Percentiles rank a stretch among this genome's conserved stretches.
phyloP scores from a whole-genome alignment of 176 grass and related monocot genomes.

The Echinochloa phyllopogon region DNA sequence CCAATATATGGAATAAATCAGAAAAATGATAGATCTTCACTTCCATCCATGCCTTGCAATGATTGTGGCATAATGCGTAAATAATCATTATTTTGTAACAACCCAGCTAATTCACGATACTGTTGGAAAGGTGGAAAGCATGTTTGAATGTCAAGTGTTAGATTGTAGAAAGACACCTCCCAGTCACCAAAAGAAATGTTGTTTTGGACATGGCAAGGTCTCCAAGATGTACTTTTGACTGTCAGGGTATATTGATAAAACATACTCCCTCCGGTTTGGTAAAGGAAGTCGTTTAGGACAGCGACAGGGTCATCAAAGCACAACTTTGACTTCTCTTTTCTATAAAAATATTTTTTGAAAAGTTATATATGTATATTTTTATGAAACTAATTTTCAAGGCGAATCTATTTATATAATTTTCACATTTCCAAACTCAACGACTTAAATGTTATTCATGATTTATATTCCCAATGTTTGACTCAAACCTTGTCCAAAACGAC shows the following conservation, averaged over 20 bases:
- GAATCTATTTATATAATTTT: too few relatives aligned
- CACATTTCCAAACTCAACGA: too few relatives aligned
- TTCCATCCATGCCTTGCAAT: constrained; percentile 4
- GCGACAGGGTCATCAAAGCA: too few relatives aligned
- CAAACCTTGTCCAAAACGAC: too few relatives aligned
- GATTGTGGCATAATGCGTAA: not conserved
- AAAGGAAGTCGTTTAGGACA: too few relatives aligned
- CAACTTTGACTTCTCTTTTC: too few relatives aligned
- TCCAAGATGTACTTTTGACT: not conserved
- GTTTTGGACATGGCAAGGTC: not conserved
- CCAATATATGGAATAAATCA: constrained; percentile 29
- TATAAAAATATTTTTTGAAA: too few relatives aligned
- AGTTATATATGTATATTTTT: too few relatives aligned
- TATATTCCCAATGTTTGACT: too few relatives aligned
- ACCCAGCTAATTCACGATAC: not conserved
- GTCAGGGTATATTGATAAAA: not conserved
- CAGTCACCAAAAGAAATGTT: not conserved
- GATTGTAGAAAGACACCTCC: not conserved
- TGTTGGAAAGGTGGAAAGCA: not conserved
- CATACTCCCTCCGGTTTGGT: too few relatives aligned
- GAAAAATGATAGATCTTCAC: constrained; percentile 9
- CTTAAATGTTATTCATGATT: too few relatives aligned
- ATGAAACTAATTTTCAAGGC: too few relatives aligned
- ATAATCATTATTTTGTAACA: not conserved
- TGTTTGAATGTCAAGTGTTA: constrained; percentile 13